A percentile compares a stretch with the other conserved stretches of the same genome.
phyloP scores from a whole-genome alignment of 1,139 yeast genomes.

The Taphrina betulina region DNA sequence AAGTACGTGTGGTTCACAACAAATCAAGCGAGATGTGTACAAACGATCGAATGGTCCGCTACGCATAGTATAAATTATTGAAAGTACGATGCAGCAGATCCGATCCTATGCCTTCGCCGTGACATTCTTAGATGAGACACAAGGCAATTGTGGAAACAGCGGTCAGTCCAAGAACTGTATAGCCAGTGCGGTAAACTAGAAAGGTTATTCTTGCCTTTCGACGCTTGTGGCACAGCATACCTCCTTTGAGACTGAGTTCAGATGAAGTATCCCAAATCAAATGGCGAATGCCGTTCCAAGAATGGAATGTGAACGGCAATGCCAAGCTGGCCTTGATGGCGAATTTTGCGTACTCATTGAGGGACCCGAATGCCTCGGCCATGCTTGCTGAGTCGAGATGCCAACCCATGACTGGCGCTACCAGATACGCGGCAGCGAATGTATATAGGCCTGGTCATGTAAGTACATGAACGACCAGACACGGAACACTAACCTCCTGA shows the following conservation, averaged over 20 bases:
- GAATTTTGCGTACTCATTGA: slow-evolving; percentile 64
- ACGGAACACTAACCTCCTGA: slow-evolving; percentile 53
- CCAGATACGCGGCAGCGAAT: slow-evolving; percentile 72
- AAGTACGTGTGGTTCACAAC: too few species aligned
- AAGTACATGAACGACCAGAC: slow-evolving; percentile 39
- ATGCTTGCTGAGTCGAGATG: slow-evolving; percentile 61
- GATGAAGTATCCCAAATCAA: slow-evolving; percentile 48
- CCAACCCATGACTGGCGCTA: slow-evolving; percentile 61
- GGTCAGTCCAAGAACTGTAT: slow-evolving; percentile 71
- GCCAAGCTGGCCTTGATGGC: slow-evolving; percentile 68
- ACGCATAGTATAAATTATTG: too few species aligned
- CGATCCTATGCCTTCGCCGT: too few species aligned
- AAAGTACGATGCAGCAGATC: too few species aligned
- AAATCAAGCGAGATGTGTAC: too few species aligned
- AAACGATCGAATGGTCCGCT: too few species aligned
- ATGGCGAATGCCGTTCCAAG: slow-evolving; percentile 86
- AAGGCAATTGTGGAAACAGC: slow-evolving; percentile 59
- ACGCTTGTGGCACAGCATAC: slow-evolving; percentile 66
- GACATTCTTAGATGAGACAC: slow-evolving; percentile 45
- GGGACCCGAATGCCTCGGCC: slow-evolving; percentile 50
- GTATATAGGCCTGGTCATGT: slow-evolving; percentile 53
- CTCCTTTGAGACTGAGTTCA: slow-evolving; percentile 29
- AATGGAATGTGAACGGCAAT: slow-evolving; percentile 83
- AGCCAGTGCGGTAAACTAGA: slow-evolving; percentile 93
- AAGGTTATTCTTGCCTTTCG: slow-evolving; percentile 67